These are phyloP conservation scores for Limonomyces culmigenus DNA, from an alignment of 1,284 basidiomycete species.

Conservation along the genomic window DNA sequence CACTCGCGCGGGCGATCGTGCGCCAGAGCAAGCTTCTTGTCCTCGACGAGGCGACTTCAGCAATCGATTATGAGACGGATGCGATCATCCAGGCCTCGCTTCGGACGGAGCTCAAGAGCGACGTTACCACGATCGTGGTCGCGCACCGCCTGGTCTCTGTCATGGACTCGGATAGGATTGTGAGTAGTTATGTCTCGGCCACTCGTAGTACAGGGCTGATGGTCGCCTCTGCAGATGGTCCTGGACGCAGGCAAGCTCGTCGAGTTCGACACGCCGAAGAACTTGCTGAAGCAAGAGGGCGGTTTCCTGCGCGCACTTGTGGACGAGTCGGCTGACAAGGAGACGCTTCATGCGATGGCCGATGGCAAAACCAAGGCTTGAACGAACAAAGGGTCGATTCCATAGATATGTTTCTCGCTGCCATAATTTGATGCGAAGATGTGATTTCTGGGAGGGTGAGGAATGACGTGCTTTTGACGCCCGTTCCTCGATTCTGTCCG, in stretches of 20 bases:
- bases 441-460: too few species aligned
- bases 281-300: conserved; percentile 32
- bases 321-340: conserved; percentile 37
- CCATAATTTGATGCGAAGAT: too few species aligned
- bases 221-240: conserved; percentile 20
- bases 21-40: conserved; percentile 40
- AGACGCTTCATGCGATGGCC: conserved; percentile 28
- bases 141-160: conserved; percentile 59
- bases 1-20: too few species aligned
- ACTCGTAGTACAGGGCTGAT: too few species aligned
- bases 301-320: conserved; percentile 40
- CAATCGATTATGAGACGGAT: conserved; percentile 38
- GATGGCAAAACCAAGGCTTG: conserved; percentile 4
- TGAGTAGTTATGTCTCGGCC: conserved; percentile 6
- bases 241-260: conserved; percentile 20
- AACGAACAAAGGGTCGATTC: too few species aligned
- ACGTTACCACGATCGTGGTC: conserved; percentile 44
- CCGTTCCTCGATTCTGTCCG: too few species aligned
- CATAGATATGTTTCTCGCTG: too few species aligned
- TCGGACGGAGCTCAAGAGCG: conserved; percentile 29
- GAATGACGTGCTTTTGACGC: too few species aligned
- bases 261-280: too few species aligned
- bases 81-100: conserved; percentile 39
- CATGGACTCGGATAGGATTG: conserved; percentile 35
- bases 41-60: conserved; percentile 33